Evolutionary conservation across 768 basidiomycete genomes (phyloP), one percentile per base, ranked within the genome.

Genomic region (Agaricus bisporus): DNA sequence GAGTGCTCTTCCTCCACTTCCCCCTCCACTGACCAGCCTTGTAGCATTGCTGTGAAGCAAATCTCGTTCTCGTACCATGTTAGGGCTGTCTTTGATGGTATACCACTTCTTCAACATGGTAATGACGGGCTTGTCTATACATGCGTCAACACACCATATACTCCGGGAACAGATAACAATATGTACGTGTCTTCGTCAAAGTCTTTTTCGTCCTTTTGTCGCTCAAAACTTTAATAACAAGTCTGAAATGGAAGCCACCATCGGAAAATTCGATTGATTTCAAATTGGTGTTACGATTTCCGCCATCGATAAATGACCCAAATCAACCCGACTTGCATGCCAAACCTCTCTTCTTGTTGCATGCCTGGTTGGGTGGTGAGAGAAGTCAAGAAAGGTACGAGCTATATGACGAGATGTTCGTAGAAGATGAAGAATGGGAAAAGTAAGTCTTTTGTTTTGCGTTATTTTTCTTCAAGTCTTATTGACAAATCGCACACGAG

Each of bases 231-330:
- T 4, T 43, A 20, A 15, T 32, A 32, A 32, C 2, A 39, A 98
- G 95, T 58, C 68, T 99, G 63, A 99, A 99, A 69, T 99, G 97
- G 97, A 99, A 99, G 68, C 94, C 95, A 1, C 94, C 97, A 0
- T 90, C 88, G 1, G 95, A 98, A 65, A 99, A 99, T 66, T 95
- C 94, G 1, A 87, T 98, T 61, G 97, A 99, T 68, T 98, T 99
- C 76, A 92, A 93, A 67, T 85, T 98, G 26, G 80, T 94, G 46
- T 73, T 99, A n/a, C 86, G 92, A 29, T 99, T 98, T 66, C 94
- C 95, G 0, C 82, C 92, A 1, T 67, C 70, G 3, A 64, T 66
- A 14, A 69, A 70, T 20, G 68, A 84, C 48, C 75, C 80, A 0
- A 60, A 70, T 6, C 69, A 82, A 60, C 89, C 93, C 1, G 93